Percentiles rank a stretch among this genome's conserved stretches.
phyloP scores from a whole-genome alignment of 257 asterid species.

The Knoxia roxburghii region DNA sequence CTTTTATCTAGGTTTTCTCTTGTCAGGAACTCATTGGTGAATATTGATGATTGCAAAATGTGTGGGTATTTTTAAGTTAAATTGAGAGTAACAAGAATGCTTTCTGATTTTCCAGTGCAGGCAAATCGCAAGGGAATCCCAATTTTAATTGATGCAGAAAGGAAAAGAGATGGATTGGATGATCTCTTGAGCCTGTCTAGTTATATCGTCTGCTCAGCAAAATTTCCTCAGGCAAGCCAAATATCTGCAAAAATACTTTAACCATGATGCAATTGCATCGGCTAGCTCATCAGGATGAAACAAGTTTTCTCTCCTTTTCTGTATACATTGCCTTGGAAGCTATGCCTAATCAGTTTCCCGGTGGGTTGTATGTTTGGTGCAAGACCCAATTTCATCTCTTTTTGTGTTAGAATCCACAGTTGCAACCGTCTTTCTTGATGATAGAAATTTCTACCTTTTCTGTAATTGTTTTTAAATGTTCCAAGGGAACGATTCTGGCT shows the following conservation, averaged over 20 bases:
- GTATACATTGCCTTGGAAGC: background rate
- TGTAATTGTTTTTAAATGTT: background rate
- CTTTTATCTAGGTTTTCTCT: background rate
- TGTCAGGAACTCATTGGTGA: background rate
- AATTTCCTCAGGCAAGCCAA: slow-evolving; percentile 82
- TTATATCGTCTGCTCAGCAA: slow-evolving; percentile 74
- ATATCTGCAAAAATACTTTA: slow-evolving; percentile 9
- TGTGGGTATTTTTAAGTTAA: background rate
- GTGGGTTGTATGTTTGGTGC: background rate
- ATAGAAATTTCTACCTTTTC: background rate
- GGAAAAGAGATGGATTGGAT: slow-evolving; percentile 83
- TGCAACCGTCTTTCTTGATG: background rate
- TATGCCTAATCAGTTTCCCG: background rate
- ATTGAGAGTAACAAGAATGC: slow-evolving; percentile 31
- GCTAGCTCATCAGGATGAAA: no score
- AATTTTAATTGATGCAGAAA: slow-evolving; percentile 82
- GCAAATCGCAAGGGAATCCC: slow-evolving; percentile 86
- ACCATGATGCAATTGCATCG: no score
- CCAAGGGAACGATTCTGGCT: background rate
- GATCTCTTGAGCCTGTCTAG: slow-evolving; percentile 64
- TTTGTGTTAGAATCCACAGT: background rate
- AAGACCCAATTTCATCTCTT: background rate
- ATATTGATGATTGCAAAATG: background rate
- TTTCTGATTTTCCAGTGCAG: slow-evolving; percentile 78
- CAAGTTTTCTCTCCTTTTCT: slow-evolving; percentile 2